phyloP scores from a whole-genome alignment of 2,329 filamentous ascomycete species.

The Venturia aucupariae region DNA sequence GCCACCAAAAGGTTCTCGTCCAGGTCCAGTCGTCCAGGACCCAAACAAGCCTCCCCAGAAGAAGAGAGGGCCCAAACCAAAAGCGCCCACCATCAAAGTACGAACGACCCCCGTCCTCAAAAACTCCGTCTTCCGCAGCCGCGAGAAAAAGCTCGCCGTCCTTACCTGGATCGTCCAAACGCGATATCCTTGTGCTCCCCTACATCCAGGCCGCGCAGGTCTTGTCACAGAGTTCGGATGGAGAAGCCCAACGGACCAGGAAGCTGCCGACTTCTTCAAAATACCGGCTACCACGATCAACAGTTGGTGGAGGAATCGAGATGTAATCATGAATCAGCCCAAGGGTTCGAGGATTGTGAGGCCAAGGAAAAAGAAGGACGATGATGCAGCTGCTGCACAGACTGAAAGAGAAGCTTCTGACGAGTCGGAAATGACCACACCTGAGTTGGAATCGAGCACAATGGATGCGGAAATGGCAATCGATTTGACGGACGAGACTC shows the following conservation, averaged over 20 bases:
- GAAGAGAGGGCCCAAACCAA: neutral
- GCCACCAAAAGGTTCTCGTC: neutral
- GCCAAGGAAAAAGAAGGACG: neutral
- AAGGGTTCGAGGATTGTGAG: slow-evolving; percentile 5
- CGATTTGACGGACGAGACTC: neutral
- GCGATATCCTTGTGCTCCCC: neutral
- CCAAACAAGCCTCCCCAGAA: neutral
- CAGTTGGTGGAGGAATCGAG: slow-evolving; percentile 6
- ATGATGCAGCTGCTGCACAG: neutral
- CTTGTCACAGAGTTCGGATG: slow-evolving; percentile 1
- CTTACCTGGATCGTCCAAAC: slow-evolving; percentile 2
- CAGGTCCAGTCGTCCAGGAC: neutral
- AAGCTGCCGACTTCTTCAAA: slow-evolving; percentile 7
- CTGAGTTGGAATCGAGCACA: neutral
- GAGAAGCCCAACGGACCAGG: neutral
- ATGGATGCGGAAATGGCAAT: neutral
- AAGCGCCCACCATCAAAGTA: neutral
- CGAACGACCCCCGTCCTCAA: neutral
- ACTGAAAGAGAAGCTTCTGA: slow-evolving; percentile 2
- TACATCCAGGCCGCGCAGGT: neutral
- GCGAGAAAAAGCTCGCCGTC: slow-evolving; percentile 4
- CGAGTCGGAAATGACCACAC: neutral
- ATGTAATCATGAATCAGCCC: slow-evolving; percentile 4
- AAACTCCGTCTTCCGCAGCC: slow-evolving; percentile 6
- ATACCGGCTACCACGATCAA: slow-evolving; percentile 3